phyloP scores from a whole-genome alignment of 2,329 filamentous ascomycete genomes.

The Phyllachora maydis region DNA sequence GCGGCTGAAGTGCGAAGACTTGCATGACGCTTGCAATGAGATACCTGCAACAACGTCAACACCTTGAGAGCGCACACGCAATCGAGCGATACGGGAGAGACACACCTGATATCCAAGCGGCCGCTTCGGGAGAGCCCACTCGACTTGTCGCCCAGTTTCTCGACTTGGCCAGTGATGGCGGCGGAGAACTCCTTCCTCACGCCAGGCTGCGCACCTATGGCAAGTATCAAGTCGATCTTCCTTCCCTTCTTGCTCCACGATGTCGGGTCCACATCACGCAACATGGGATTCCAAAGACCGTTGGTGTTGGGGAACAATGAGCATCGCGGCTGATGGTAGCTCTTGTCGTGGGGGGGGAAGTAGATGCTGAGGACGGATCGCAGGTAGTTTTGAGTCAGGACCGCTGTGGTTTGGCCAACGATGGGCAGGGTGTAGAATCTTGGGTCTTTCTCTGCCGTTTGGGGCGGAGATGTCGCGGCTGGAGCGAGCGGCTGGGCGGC shows the following conservation, averaged over 20 bases:
- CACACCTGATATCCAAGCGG: constrained; percentile 36
- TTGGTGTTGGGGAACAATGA: constrained; percentile 25
- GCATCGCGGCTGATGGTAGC: constrained; percentile 25
- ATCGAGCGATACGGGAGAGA: not conserved
- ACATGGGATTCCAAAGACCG: constrained; percentile 30
- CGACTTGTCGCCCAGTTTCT: constrained; percentile 29
- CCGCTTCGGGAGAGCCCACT: constrained; percentile 29
- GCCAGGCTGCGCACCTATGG: constrained; percentile 33
- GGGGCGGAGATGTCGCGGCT: too few relatives aligned
- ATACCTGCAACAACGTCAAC: constrained; percentile 18
- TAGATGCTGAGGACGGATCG: constrained; percentile 27
- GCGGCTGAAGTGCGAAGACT: constrained; percentile 27
- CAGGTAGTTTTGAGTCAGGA: constrained; percentile 34
- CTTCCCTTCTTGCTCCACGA: constrained; percentile 12
- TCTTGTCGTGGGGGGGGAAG: constrained; percentile 24
- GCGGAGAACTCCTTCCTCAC: constrained; percentile 28
- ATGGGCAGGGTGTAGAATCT: constrained; percentile 24
- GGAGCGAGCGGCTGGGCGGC: constrained; percentile 4
- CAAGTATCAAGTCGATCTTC: constrained; percentile 36
- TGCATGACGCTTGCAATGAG: constrained; percentile 41
- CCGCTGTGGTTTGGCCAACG: constrained; percentile 20
- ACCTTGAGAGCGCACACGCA: not conserved
- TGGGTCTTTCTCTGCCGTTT: constrained; percentile 7
- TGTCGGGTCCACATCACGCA: constrained; percentile 15
- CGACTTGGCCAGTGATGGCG: constrained; percentile 27